Percentiles rank a stretch among this genome's conserved stretches.
Evolutionary conservation across 2,329 filamentous ascomycete species (phyloP).

Genomic region (Dactylellina parvicollis): DNA sequence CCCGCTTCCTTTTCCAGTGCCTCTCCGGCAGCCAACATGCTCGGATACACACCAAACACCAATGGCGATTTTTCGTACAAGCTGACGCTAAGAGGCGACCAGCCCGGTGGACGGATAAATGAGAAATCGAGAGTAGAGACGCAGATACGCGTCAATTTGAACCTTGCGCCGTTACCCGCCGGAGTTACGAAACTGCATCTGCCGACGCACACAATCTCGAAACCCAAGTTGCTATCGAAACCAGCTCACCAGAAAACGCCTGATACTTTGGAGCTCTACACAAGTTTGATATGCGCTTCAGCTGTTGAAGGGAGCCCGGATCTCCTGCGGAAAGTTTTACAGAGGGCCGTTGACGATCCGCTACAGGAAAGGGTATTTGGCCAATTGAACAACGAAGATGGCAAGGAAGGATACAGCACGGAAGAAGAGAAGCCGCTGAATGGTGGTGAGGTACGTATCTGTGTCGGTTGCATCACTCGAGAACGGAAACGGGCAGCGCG

Average conservation of each 20-base stretch:
- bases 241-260: slow-evolving; percentile 72
- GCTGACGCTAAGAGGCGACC: slow-evolving; percentile 62
- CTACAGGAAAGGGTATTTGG: slow-evolving; percentile 59
- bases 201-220: slow-evolving; percentile 89
- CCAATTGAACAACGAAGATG: slow-evolving; percentile 58
- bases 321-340: slow-evolving; percentile 73
- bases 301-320: slow-evolving; percentile 78
- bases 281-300: slow-evolving; percentile 88
- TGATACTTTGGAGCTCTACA: slow-evolving; percentile 81
- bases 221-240: slow-evolving; percentile 87
- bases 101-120: slow-evolving; percentile 60
- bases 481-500: slow-evolving; percentile 89
- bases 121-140: slow-evolving; percentile 92
- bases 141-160: slow-evolving; percentile 88
- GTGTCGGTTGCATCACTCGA: slow-evolving; percentile 86
- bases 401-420: slow-evolving; percentile 60
- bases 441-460: slow-evolving; percentile 94
- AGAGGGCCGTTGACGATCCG: slow-evolving; percentile 62
- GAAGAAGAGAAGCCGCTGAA: slow-evolving; percentile 75
- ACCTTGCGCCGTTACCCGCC: slow-evolving; percentile 76
- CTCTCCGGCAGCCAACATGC: slow-evolving; percentile 39
- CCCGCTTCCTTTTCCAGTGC: slow-evolving; percentile 44
- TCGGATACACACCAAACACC: slow-evolving; percentile 31
- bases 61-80: slow-evolving; percentile 38
- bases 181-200: slow-evolving; percentile 84